phyloP scores from a whole-genome alignment of 108 stramenopile species.

The Nitzschia palea region DNA sequence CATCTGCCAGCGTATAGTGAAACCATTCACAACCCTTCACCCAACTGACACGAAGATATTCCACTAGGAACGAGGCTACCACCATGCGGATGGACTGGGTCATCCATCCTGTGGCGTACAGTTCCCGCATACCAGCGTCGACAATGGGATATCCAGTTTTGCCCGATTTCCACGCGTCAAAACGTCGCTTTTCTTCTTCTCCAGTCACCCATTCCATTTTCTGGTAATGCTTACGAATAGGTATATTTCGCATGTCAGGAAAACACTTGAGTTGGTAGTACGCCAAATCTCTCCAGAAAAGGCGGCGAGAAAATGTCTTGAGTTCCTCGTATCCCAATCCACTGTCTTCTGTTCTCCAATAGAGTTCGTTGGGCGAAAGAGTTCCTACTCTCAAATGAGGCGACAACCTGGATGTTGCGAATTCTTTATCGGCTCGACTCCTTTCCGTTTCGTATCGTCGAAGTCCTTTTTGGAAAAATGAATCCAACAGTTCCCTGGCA shows the following conservation, averaged over 20 bases:
- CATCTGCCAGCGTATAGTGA: constrained; percentile 56
- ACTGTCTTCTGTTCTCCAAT: constrained; percentile 33
- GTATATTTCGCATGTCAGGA: constrained; percentile 30
- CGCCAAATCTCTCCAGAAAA: constrained; percentile 51
- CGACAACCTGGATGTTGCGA: constrained; percentile 28
- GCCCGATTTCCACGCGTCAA: constrained; percentile 65
- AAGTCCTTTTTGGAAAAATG: constrained; percentile 29
- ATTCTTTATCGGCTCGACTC: constrained; percentile 39
- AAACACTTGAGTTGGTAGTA: constrained; percentile 40
- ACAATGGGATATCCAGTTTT: constrained; percentile 81
- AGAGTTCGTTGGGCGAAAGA: constrained; percentile 41
- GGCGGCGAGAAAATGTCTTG: constrained; percentile 45
- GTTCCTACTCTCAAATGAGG: constrained; percentile 39
- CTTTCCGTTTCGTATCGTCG: constrained; percentile 27
- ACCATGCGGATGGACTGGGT: constrained; percentile 49
- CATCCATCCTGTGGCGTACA: constrained; percentile 82
- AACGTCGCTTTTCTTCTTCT: constrained; percentile 29
- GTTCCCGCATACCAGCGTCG: constrained; percentile 88
- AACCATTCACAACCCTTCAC: constrained; percentile 50
- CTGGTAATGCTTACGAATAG: constrained; percentile 45
- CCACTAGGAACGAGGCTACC: constrained; percentile 44
- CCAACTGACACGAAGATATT: constrained; percentile 51
- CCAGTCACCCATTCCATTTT: constrained; percentile 35
- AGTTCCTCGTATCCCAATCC: constrained; percentile 29
- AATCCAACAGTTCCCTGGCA: constrained; percentile 11